Base-by-base conservation (phyloP, 1,139 yeast species). In the Sugiyamaella pinicola region DNA sequence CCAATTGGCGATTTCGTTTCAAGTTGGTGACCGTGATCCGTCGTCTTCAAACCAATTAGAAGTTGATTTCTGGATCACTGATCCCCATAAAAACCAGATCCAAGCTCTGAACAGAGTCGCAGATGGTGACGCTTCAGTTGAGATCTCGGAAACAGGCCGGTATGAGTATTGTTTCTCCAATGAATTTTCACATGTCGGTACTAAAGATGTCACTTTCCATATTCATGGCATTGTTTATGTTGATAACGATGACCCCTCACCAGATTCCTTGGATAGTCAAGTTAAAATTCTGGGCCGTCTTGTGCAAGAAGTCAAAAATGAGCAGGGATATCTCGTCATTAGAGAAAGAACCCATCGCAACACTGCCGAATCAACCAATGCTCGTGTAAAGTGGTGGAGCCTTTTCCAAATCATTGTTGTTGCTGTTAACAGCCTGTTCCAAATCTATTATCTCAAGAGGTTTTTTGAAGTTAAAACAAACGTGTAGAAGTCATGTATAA, bases 361-460 rank as follows among this genome's bases (percentile, higher is more conserved):
- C 74, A 93, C 99, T 15, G 98, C 99, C 6, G 99, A 93, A 74
- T 86, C 96, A 26, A 93, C 99, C 50, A 93, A 93, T 73, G 85
- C 95, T 54, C 84, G 99, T 68, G 98, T 93, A 64, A 93, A 93
- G 74, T 93, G 95, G 90, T 93, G 99, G 99, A 87, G 96, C 26
- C 79, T 88, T 37, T 87, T 91, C 79, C 99, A 93, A 74, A 77
- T 93, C 60, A 65, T 85, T 53, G 91, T 93, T 57, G 97, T 93
- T 48, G 86, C 85, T 40, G 82, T 80, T 58, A 93, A 90, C 77
- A 87, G 96, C 28, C 64, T 91, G 53, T 93, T 93, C 82, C 99
- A 93, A 73, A 90, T 93, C 60, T 87, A 87, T 75, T 93, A 90
- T 75, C 80, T 93, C 74, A 89, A 87, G 75, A 82, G 98, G 65